Evolutionary conservation across 2,329 filamentous ascomycete genomes (phyloP).

Genomic region (Diaporthe caulivora): DNA sequence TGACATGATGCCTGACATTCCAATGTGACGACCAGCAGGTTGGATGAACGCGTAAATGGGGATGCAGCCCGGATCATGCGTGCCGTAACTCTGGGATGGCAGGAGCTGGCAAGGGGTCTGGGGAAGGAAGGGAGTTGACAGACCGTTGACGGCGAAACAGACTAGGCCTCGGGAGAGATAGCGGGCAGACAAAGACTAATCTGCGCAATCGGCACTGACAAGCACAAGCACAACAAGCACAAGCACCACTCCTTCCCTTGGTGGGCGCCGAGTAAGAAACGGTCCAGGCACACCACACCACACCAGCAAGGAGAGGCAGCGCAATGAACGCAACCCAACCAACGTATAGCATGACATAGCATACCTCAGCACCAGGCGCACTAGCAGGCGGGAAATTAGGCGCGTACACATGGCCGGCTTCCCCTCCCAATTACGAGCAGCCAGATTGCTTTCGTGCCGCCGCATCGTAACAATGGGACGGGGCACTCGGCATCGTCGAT

Average conservation of each 20-base stretch:
- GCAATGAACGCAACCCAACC: not conserved
- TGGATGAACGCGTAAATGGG: slow-evolving; percentile 28
- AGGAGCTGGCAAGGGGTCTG: not conserved
- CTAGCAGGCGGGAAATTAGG: slow-evolving; percentile 25
- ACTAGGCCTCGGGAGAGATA: slow-evolving; percentile 10
- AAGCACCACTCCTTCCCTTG: slow-evolving; percentile 3
- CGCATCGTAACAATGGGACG: not conserved
- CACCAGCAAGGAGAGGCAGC: too few relatives aligned
- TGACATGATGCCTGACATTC: slow-evolving; percentile 15
- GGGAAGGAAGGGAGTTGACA: not conserved
- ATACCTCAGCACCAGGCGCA: not conserved
- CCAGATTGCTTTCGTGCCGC: not conserved
- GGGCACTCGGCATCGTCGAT: not conserved
- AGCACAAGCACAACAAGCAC: not conserved
- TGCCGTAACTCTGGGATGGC: not conserved
- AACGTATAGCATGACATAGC: not conserved
- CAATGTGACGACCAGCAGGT: not conserved
- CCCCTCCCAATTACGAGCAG: not conserved
- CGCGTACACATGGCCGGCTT: slow-evolving; percentile 8
- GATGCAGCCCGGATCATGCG: slow-evolving; percentile 9
- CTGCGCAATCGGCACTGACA: slow-evolving; percentile 23
- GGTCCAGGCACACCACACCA: not conserved
- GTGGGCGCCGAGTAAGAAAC: slow-evolving; percentile 17
- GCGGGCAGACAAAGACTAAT: slow-evolving; percentile 19
- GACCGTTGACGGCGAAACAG: not conserved